Evolutionary conservation across 805 yeast species (phyloP).

Genomic region (Saturnispora mendoncae): DNA sequence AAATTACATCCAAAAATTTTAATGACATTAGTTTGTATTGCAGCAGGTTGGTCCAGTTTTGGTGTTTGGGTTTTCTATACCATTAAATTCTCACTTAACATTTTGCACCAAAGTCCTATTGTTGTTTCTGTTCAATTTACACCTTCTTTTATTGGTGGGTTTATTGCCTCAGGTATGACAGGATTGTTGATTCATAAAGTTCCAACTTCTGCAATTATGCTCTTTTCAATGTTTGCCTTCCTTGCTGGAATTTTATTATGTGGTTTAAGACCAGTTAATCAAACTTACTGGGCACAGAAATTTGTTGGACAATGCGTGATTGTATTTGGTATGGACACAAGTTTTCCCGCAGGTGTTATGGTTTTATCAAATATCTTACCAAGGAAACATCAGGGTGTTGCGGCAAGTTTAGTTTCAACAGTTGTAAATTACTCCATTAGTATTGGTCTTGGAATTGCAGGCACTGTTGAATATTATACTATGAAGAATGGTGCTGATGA

Average conservation of each 20-base stretch:
- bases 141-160: conserved; percentile 45
- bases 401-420: conserved; percentile 64
- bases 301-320: conserved; percentile 48
- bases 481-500: conserved; percentile 21
- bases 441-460: conserved; percentile 60
- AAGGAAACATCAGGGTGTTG: conserved; percentile 62
- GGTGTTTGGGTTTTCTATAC: conserved; percentile 66
- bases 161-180: conserved; percentile 44
- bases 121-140: conserved; percentile 37
- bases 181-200: conserved; percentile 38
- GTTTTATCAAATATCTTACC: conserved; percentile 54
- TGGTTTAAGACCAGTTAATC: conserved; percentile 48
- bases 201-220: conserved; percentile 42
- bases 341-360: conserved; percentile 68
- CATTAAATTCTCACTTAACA: conserved; percentile 41
- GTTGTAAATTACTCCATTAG: conserved; percentile 67
- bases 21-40: conserved; percentile 41
- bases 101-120: conserved; percentile 42
- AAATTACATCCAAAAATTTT: conserved; percentile 38
- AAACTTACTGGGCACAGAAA: conserved; percentile 49
- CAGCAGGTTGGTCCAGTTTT: conserved; percentile 71
- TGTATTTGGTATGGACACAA: conserved; percentile 70
- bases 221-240: conserved; percentile 46
- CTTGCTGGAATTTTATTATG: conserved; percentile 44
- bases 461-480: conserved; percentile 48